These are phyloP conservation scores for Pseudoneurospora amorphoporcata DNA, from an alignment of 495 filamentous ascomycete genomes.

Conservation along the genomic window DNA sequence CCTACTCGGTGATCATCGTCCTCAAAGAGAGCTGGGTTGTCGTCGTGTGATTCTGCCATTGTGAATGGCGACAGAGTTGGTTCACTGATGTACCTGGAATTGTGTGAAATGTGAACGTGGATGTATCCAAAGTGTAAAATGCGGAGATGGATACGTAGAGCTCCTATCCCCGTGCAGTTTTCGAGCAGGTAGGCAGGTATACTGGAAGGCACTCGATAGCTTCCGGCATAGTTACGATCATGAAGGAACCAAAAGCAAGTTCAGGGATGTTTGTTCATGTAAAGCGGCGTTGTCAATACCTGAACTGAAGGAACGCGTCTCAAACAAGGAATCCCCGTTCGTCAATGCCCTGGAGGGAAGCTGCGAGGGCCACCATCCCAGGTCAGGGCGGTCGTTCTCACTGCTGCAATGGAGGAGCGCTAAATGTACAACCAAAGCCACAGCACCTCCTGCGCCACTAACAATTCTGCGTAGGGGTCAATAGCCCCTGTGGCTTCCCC, in stretches of 20 bases:
- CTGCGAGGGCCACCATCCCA: neutral
- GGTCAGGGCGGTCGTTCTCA: neutral
- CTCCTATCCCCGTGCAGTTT: neutral
- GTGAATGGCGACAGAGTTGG: neutral
- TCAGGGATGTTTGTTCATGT: neutral
- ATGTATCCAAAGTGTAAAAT: neutral
- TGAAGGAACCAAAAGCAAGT: neutral
- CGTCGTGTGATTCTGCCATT: conserved; percentile 10
- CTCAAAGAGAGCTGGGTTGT: conserved; percentile 7
- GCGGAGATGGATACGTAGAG: neutral
- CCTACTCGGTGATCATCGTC: conserved; percentile 26
- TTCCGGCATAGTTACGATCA: neutral
- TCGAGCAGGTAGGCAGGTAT: neutral
- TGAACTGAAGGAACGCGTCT: neutral
- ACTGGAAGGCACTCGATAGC: neutral
- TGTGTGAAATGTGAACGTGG: neutral
- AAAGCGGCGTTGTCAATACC: neutral
- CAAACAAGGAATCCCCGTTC: neutral
- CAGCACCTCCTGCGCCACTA: neutral
- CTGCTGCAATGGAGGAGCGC: neutral
- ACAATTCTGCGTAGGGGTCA: neutral
- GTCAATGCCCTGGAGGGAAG: neutral
- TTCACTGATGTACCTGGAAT: neutral
- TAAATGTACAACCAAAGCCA: neutral
- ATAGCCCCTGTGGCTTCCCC: neutral